These are phyloP conservation scores for Cordyceps cateniannulata DNA, from an alignment of 2,329 filamentous ascomycete species.

Conservation along the genomic window DNA sequence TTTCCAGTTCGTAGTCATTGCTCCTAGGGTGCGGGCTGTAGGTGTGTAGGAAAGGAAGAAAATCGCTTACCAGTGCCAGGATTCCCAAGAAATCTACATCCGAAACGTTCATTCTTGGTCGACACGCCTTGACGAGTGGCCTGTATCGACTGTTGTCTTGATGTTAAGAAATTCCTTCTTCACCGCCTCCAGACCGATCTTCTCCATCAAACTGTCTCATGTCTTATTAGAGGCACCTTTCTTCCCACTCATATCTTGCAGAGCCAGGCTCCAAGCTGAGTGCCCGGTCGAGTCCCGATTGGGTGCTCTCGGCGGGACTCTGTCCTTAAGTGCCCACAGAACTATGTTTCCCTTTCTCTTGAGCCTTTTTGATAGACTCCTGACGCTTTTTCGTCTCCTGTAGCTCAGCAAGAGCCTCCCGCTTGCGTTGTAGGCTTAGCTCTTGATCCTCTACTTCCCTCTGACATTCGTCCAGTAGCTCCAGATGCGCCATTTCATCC, in stretches of 20 bases:
- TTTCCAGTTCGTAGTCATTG: neutral
- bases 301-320: neutral
- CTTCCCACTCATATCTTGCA: constrained; percentile 52
- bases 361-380: constrained; percentile 11
- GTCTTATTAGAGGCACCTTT: constrained; percentile 44
- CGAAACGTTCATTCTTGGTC: constrained; percentile 52
- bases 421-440: constrained; percentile 37
- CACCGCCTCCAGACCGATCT: constrained; percentile 65
- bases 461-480: constrained; percentile 35
- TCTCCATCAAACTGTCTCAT: constrained; percentile 59
- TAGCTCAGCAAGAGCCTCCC: constrained; percentile 38
- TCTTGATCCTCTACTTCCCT: constrained; percentile 38
- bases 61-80: constrained; percentile 58
- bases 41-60: neutral
- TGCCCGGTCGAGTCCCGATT: neutral
- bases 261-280: constrained; percentile 6
- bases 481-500: constrained; percentile 47
- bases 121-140: constrained; percentile 49
- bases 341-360: constrained; percentile 11
- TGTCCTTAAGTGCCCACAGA: neutral
- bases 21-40: neutral
- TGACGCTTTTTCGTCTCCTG: constrained; percentile 23
- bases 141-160: constrained; percentile 57
- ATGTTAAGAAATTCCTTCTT: constrained; percentile 58
- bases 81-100: constrained; percentile 61